phyloP scores from a whole-genome alignment of 352 stramenopile species.

The Phytophthora constricta region DNA sequence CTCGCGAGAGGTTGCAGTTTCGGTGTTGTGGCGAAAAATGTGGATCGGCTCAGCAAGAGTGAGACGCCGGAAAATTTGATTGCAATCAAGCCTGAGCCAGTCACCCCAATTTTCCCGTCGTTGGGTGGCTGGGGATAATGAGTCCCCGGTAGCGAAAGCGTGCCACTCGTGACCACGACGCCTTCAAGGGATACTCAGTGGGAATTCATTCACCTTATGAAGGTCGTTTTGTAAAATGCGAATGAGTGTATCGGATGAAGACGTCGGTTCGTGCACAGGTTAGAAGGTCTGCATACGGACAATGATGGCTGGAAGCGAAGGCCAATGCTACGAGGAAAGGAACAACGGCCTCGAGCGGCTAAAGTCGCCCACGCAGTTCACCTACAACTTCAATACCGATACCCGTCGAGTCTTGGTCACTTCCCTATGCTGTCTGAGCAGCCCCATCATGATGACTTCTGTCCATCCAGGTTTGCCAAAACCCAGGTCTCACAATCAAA shows the following conservation, averaged over 20 bases:
- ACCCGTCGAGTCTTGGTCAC: background rate
- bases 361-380: constrained; percentile 14
- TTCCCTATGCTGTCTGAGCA: background rate
- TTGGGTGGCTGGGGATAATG: too few relatives aligned
- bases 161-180: background rate
- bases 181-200: background rate
- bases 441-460: background rate
- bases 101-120: too few relatives aligned
- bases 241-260: background rate
- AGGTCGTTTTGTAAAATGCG: background rate
- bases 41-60: too few relatives aligned
- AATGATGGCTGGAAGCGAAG: background rate
- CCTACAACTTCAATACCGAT: constrained; percentile 26
- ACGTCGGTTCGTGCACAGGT: background rate
- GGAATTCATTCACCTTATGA: background rate
- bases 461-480: background rate
- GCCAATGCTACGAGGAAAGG: too few relatives aligned
- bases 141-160: too few relatives aligned
- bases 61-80: too few relatives aligned
- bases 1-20: too few relatives aligned
- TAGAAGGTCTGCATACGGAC: background rate
- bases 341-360: constrained; percentile 7
- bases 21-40: too few relatives aligned
- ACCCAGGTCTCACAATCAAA: constrained; percentile 3
- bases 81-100: too few relatives aligned